A percentile compares a stretch with the other conserved stretches of the same genome.
phyloP scores from a whole-genome alignment of 192 early-diverging fungal genomes.

The Coemansia sp. region DNA sequence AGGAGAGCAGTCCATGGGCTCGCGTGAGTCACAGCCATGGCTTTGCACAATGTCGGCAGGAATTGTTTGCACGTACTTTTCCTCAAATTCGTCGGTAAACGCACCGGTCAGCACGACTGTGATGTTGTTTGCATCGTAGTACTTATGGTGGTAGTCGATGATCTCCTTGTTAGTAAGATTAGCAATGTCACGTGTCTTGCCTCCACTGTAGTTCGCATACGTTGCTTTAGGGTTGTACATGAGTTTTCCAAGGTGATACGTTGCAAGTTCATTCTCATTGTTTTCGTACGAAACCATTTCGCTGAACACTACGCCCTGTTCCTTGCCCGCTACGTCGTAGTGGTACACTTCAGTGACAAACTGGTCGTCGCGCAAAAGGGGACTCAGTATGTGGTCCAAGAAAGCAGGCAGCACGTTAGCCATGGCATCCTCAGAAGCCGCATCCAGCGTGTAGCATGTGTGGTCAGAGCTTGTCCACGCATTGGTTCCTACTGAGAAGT shows the following conservation, averaged over 20 bases:
- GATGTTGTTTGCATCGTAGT: constrained; percentile 71
- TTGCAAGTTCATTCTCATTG: constrained; percentile 64
- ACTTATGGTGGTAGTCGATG: constrained; percentile 70
- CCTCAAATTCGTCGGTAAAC: constrained; percentile 45
- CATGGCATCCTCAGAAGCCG: constrained; percentile 67
- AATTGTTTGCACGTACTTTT: constrained; percentile 26
- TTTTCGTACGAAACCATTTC: constrained; percentile 77
- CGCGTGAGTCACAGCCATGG: constrained; percentile 25
- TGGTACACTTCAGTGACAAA: constrained; percentile 84
- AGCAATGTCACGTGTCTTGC: constrained; percentile 69
- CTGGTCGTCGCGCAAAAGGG: constrained; percentile 68
- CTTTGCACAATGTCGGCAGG: constrained; percentile 32
- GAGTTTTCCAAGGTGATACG: constrained; percentile 6
- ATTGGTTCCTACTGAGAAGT: constrained; percentile 77
- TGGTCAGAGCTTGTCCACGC: constrained; percentile 59
- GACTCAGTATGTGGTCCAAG: constrained; percentile 78
- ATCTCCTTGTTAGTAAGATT: constrained; percentile 74
- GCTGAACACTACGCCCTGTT: constrained; percentile 79
- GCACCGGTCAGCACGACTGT: constrained; percentile 68
- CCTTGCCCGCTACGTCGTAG: constrained; percentile 64
- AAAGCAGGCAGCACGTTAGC: constrained; percentile 73
- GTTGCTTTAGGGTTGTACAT: constrained; percentile 56
- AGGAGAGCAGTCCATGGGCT: constrained; percentile 23
- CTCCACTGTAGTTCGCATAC: constrained; percentile 77
- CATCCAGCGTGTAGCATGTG: constrained; percentile 71